phyloP scores from a whole-genome alignment of 768 basidiomycete genomes.

The Macrocybe gigantea region DNA sequence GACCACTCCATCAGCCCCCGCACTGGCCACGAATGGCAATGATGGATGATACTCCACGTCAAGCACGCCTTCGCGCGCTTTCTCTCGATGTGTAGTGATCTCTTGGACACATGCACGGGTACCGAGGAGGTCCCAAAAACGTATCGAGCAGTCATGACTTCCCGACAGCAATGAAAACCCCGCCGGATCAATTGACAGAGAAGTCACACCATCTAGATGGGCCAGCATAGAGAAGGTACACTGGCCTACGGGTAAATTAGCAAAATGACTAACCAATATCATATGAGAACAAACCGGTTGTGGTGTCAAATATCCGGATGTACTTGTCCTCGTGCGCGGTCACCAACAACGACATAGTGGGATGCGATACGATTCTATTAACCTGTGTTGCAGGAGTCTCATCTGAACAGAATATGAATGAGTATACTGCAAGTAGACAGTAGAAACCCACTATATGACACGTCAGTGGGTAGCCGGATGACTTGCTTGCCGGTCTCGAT shows the following conservation, averaged over 20 bases:
- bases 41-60: slow-evolving; percentile 82
- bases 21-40: slow-evolving; percentile 84
- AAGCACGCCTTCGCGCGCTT: slow-evolving; percentile 86
- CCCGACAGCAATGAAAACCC: slow-evolving; percentile 86
- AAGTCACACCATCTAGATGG: slow-evolving; percentile 89
- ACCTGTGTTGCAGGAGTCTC: slow-evolving; percentile 73
- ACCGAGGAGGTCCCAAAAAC: slow-evolving; percentile 91
- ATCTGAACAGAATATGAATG: slow-evolving; percentile 35
- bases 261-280: not conserved
- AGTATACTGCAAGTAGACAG: slow-evolving; percentile 1
- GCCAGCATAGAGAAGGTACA: slow-evolving; percentile 88
- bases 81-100: slow-evolving; percentile 82
- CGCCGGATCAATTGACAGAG: slow-evolving; percentile 81
- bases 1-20: slow-evolving; percentile 93
- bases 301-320: slow-evolving; percentile 84
- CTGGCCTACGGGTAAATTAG: slow-evolving; percentile 44
- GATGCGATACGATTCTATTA: slow-evolving; percentile 85
- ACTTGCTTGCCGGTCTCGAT: slow-evolving; percentile 83
- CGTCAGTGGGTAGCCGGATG: slow-evolving; percentile 52
- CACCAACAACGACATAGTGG: slow-evolving; percentile 81
- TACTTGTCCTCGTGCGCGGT: slow-evolving; percentile 93
- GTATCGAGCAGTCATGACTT: slow-evolving; percentile 89
- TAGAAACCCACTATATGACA: slow-evolving; percentile 44
- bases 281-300: slow-evolving; percentile 51
- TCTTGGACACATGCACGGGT: slow-evolving; percentile 84